Conservation (phyloP, 148 eudicot genomes). For the Selenicereus undatus region DNA sequence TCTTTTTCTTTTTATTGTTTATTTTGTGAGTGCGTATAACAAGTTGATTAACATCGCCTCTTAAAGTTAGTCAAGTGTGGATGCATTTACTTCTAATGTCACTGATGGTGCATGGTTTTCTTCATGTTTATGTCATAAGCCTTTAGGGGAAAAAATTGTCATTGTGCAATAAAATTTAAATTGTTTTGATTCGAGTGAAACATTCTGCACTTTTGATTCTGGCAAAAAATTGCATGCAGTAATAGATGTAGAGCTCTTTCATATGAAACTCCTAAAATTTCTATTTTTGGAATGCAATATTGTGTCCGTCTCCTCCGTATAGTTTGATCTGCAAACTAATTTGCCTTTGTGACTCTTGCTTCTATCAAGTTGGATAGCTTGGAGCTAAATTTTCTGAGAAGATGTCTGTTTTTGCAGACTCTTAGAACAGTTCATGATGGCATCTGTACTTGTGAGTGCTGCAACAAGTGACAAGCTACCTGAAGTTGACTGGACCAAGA, state of each 20-base stretch:
- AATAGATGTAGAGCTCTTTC: too few relatives aligned
- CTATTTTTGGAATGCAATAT: background rate
- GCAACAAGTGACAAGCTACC: constrained; percentile 83
- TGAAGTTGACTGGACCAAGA: constrained; percentile 85
- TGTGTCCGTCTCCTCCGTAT: background rate
- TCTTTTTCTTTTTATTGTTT: background rate
- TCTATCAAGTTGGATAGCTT: background rate
- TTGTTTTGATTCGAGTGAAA: background rate
- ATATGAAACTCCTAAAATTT: too few relatives aligned
- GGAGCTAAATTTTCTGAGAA: background rate
- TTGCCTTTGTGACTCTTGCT: background rate
- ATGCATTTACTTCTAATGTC: background rate
- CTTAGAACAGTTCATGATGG: constrained; percentile 38
- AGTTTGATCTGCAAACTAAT: background rate
- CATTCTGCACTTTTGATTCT: too few relatives aligned
- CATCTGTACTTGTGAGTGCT: constrained; percentile 70
- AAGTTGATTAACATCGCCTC: background rate
- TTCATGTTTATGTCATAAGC: background rate
- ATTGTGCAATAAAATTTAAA: background rate
- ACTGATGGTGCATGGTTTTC: background rate
- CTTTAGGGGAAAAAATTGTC: background rate
- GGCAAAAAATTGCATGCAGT: too few relatives aligned
- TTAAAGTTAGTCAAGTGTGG: background rate
- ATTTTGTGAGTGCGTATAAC: background rate
- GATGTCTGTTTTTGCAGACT: constrained; percentile 14